A percentile compares a stretch with the other conserved stretches of the same genome.
These are phyloP conservation scores for Sclerospora graminicola DNA, from an alignment of 352 stramenopile species.

Conservation along the genomic window DNA sequence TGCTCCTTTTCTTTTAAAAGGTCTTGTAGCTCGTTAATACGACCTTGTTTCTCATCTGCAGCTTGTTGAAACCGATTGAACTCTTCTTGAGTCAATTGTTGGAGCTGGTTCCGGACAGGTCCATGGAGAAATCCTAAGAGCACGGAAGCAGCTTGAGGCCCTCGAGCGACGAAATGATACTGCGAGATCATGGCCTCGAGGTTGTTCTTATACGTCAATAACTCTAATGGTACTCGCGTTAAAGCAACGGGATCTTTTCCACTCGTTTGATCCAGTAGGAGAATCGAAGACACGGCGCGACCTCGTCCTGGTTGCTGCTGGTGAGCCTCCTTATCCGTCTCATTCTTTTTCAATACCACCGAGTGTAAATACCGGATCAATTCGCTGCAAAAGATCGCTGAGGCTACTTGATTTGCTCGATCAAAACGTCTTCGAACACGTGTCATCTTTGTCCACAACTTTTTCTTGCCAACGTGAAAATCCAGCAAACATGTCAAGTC, in stretches of 20 bases:
- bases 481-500: constrained; percentile 39
- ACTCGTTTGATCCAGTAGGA: constrained; percentile 30
- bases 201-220: constrained; percentile 74
- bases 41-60: constrained; percentile 35
- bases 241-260: constrained; percentile 14
- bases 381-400: constrained; percentile 54
- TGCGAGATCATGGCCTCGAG: constrained; percentile 69
- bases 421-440: constrained; percentile 46
- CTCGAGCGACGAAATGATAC: constrained; percentile 64
- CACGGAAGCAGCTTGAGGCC: constrained; percentile 33
- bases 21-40: constrained; percentile 40
- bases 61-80: constrained; percentile 50
- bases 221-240: constrained; percentile 41
- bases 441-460: constrained; percentile 35
- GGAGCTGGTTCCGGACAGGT: constrained; percentile 37
- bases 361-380: constrained; percentile 57
- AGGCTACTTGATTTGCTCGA: constrained; percentile 49
- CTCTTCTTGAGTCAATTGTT: constrained; percentile 36
- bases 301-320: constrained; percentile 32
- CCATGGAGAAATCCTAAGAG: constrained; percentile 51
- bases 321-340: constrained; percentile 45
- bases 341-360: constrained; percentile 57
- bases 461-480: constrained; percentile 49
- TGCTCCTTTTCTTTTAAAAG: constrained; percentile 35
- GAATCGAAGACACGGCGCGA: constrained; percentile 41